These are phyloP conservation scores for Brachypodium distachyon DNA, from an alignment of 202 grass and related monocot species.

Conservation along the genomic window DNA sequence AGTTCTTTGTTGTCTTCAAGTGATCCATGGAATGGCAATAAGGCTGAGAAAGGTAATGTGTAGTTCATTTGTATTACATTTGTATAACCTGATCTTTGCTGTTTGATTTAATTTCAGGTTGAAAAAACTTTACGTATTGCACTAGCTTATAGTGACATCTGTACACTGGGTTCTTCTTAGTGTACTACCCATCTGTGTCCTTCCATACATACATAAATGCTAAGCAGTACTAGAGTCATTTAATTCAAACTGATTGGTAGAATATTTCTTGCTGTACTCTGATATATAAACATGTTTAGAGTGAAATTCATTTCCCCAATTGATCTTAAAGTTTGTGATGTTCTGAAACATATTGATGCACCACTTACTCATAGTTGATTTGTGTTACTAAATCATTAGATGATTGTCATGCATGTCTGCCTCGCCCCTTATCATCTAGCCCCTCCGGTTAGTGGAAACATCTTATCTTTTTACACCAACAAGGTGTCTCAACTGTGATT, in stretches of 20 bases:
- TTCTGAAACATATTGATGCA: not conserved
- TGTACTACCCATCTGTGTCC: not conserved
- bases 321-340: not conserved
- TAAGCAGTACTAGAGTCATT: not conserved
- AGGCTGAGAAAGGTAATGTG: conserved; percentile 32
- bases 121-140: not conserved
- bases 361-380: not conserved
- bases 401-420: not conserved
- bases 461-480: not conserved
- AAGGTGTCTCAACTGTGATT: not conserved
- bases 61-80: not conserved
- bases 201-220: not conserved
- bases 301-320: not conserved
- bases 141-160: not conserved
- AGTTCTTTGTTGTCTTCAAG: conserved; percentile 15
- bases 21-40: conserved; percentile 15
- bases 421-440: not conserved
- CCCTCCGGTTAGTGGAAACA: not conserved
- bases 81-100: not conserved
- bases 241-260: not conserved
- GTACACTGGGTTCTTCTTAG: not conserved
- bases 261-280: not conserved
- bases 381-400: not conserved
- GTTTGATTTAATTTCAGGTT: not conserved
- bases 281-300: not conserved